Base-by-base conservation (phyloP, 768 basidiomycete species). In the Leccinum uliginosum region DNA sequence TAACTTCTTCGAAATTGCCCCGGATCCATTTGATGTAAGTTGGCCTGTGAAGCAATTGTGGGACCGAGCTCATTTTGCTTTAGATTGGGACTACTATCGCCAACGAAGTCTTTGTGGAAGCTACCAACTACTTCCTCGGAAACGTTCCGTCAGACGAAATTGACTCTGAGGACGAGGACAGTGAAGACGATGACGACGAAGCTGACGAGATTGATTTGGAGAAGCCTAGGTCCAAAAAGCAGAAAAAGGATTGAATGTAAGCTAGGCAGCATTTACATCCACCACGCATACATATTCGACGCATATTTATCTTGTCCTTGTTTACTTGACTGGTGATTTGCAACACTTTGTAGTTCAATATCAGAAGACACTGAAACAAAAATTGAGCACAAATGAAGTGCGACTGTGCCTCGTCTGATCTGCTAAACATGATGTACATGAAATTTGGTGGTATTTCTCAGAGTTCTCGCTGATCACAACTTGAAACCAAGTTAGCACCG, bases 141-240 rank as follows among this genome's bases (percentile, higher is more conserved):
- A 80, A 82, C 56, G 75, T 76, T 19, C 80, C 80, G 7, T 80
- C 77, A 6, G 84, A 83, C 19, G 83, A 85, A 21, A 58, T 79
- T 43, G 86, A 88, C 67, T 81, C 80, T 40, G 85, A 87, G 32
- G 85, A 85, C 14, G 84, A 85, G 45, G 80, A 83, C 8, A 81
- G 82, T 8, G 85, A 87, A 12, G 85, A 86, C 7, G 87, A 89
- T 3, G 86, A 87, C 30, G 88, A 90, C 24, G 86, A 90, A 23
- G 89, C 82, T 46, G 89, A 86, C 45, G 91, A 93, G 71, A 93
- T 93, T 73, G 91, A 93, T 73, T 75, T 93, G 56, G 91, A 93
- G 71, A 87, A 89, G 73, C 91, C 91, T 44, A 79, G 83, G 59
- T 66, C 83, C 53, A 92, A 92, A 75, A 90, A 86, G 74, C 83